These are phyloP conservation scores for Plasmodium cynomolgi DNA, from an alignment of 169 alveolate genomes.

Conservation along the genomic window DNA sequence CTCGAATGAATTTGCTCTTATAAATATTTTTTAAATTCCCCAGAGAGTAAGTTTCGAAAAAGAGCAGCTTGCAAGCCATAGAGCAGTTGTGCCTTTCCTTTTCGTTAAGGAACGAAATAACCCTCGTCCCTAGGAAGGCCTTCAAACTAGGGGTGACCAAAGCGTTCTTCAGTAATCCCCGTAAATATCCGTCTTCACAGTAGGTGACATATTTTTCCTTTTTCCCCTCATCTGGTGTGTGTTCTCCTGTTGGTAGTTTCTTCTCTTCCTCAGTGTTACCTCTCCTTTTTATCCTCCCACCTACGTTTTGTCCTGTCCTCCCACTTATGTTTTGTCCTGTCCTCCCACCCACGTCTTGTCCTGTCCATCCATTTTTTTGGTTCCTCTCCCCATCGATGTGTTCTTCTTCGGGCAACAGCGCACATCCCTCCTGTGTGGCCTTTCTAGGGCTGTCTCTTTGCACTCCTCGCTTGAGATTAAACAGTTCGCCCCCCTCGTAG, in stretches of 20 bases:
- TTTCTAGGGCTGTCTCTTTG: not conserved
- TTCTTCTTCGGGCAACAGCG: not conserved
- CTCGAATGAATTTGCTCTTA: conserved; percentile 23
- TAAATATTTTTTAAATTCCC: conserved; percentile 28
- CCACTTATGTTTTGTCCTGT: not conserved
- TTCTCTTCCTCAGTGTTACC: not conserved
- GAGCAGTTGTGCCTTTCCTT: conserved; percentile 45
- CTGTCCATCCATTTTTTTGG: not conserved
- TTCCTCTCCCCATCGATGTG: not conserved
- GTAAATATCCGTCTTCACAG: conserved; percentile 41
- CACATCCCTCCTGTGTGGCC: not conserved
- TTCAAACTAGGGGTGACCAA: conserved; percentile 12
- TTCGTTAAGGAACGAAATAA: conserved; percentile 53
- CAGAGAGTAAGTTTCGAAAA: conserved; percentile 42
- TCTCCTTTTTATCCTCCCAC: not conserved
- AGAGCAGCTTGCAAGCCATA: conserved; percentile 31
- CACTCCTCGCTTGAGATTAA: not conserved
- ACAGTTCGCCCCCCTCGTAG: not conserved
- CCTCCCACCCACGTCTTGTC: not conserved
- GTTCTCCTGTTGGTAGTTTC: not conserved
- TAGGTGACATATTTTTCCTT: conserved; percentile 9
- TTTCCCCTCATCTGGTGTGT: not conserved
- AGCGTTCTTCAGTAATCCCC: conserved; percentile 26
- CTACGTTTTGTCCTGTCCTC: not conserved
- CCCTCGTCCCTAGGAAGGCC: conserved; percentile 14